Percentiles rank a stretch among this genome's conserved stretches.
Evolutionary conservation across 2,329 filamentous ascomycete genomes (phyloP).

Genomic region (Colletotrichum phormii): DNA sequence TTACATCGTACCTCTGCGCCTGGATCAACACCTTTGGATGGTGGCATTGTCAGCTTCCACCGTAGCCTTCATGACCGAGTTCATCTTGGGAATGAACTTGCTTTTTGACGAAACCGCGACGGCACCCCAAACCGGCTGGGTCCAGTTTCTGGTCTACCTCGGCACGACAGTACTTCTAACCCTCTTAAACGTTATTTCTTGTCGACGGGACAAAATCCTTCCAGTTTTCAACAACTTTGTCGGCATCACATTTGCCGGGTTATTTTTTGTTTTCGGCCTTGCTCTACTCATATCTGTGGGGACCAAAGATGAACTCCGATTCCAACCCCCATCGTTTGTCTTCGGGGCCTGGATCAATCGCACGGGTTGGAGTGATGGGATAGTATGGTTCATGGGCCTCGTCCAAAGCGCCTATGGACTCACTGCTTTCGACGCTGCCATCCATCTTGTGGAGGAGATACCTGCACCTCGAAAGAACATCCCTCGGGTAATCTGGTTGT

Average conservation of each 20-base stretch:
- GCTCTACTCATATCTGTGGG: background rate
- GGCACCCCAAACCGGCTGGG: slow-evolving; percentile 58
- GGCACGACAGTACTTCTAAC: background rate
- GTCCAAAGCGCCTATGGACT: slow-evolving; percentile 68
- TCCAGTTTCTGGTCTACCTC: slow-evolving; percentile 42
- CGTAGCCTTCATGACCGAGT: slow-evolving; percentile 68
- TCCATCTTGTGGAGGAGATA: slow-evolving; percentile 70
- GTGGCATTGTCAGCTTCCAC: slow-evolving; percentile 68
- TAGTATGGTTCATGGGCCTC: slow-evolving; percentile 66
- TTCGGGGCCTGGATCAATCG: background rate
- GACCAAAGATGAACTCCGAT: background rate
- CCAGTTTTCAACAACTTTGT: background rate
- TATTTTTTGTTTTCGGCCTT: background rate
- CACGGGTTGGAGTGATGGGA: background rate
- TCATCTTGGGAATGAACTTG: slow-evolving; percentile 66
- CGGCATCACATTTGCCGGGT: background rate
- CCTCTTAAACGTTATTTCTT: background rate
- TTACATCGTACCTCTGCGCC: slow-evolving; percentile 66
- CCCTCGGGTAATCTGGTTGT: background rate
- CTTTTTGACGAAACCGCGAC: slow-evolving; percentile 62
- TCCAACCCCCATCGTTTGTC: background rate
- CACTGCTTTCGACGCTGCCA: slow-evolving; percentile 68
- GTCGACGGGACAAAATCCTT: background rate
- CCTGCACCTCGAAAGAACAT: slow-evolving; percentile 61
- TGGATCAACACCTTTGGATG: slow-evolving; percentile 72